Evolutionary conservation across 106 monocot species (phyloP).

Genomic region (Allium fistulosum): DNA sequence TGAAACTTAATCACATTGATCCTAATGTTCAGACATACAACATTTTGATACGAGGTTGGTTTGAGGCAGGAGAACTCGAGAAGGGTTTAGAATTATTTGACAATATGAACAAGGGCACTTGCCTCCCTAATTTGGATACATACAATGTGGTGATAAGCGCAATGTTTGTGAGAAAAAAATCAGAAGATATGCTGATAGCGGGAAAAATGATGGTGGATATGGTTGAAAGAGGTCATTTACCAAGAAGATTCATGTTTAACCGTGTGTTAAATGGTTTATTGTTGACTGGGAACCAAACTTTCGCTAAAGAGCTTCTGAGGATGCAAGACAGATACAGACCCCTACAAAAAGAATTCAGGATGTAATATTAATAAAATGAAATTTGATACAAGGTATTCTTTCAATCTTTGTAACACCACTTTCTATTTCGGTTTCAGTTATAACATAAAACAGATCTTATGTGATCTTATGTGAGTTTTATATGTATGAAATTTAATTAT

Average conservation of each 20-base stretch:
- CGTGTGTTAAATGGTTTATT: slow-evolving; percentile 75
- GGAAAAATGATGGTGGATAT: slow-evolving; percentile 77
- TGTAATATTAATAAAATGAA: slow-evolving; percentile 21
- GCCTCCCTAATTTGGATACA: slow-evolving; percentile 72
- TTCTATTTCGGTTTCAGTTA: too few relatives aligned
- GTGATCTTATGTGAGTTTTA: too few relatives aligned
- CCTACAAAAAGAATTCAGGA: slow-evolving; percentile 33
- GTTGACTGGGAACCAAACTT: slow-evolving; percentile 68
- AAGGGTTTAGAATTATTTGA: slow-evolving; percentile 47
- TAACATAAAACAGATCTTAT: too few relatives aligned
- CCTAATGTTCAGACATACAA: slow-evolving; percentile 75
- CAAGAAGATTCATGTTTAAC: slow-evolving; percentile 69
- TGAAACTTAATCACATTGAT: slow-evolving; percentile 34
- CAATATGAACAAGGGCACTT: slow-evolving; percentile 33
- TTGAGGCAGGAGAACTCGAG: slow-evolving; percentile 63
- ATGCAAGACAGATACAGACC: slow-evolving; percentile 45
- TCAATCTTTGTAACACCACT: too few relatives aligned
- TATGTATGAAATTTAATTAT: too few relatives aligned
- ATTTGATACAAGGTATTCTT: too few relatives aligned
- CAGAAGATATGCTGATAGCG: slow-evolving; percentile 66
- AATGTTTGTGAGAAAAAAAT: slow-evolving; percentile 69
- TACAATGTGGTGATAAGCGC: slow-evolving; percentile 70
- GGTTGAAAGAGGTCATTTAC: slow-evolving; percentile 65
- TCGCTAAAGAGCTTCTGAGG: slow-evolving; percentile 65
- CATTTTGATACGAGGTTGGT: slow-evolving; percentile 48